Conservation (phyloP, 192 early-diverging fungal species). For the Linnemannia schmuckeri region DNA sequence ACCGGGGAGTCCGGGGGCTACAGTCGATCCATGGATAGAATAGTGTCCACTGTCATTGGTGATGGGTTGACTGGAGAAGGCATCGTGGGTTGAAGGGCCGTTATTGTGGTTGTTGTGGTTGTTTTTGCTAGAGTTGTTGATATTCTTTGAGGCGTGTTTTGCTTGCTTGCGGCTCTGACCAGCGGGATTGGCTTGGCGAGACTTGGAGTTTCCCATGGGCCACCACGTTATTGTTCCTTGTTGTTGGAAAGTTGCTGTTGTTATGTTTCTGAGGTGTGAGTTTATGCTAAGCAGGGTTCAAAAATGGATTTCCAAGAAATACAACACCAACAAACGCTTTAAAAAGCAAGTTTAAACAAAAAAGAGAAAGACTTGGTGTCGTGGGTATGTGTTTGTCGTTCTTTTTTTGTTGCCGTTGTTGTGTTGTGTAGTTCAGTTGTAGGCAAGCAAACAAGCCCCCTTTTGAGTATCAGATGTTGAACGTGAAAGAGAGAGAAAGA, state of each 20-base stretch:
- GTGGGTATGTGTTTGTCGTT: background rate
- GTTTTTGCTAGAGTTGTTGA: conserved; percentile 3
- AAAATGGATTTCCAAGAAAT: background rate
- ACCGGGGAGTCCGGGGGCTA: conserved; percentile 2
- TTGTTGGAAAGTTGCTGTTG: background rate
- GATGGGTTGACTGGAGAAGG: background rate
- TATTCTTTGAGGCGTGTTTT: conserved; percentile 1
- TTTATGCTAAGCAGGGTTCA: background rate
- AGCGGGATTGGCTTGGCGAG: conserved; percentile 32
- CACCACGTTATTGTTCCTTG: background rate
- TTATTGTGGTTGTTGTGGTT: background rate
- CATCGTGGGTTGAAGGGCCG: background rate
- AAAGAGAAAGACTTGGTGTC: background rate
- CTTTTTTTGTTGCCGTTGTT: background rate
- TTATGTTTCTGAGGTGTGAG: background rate
- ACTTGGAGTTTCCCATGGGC: conserved; percentile 47
- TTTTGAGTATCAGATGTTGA: background rate
- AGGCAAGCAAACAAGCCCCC: background rate
- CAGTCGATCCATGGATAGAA: conserved; percentile 20
- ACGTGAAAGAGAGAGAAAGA: background rate
- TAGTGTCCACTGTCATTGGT: conserved; percentile 43
- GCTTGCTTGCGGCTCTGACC: conserved; percentile 19
- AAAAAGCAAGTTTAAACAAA: background rate
- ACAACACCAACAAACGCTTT: background rate
- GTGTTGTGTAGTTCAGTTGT: background rate